Percentiles rank a stretch among this genome's conserved stretches.
Evolutionary conservation across 2,329 filamentous ascomycete genomes (phyloP).

Genomic region (Ceratocystis albifundus): DNA sequence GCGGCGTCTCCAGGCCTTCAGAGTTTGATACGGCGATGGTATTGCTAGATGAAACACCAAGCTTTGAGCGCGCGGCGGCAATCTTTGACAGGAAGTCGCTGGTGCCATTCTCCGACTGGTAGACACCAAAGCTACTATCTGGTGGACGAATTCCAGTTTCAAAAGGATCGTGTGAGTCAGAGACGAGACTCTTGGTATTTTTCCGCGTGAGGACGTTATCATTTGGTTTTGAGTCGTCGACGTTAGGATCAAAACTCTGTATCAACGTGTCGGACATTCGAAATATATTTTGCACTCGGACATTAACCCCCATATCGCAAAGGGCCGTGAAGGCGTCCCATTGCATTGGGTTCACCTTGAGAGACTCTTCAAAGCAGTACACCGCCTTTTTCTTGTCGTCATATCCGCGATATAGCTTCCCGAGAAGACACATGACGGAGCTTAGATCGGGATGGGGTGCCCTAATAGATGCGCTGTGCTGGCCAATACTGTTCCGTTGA

Average conservation of each 20-base stretch:
- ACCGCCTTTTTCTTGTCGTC: slow-evolving; percentile 76
- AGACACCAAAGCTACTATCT: slow-evolving; percentile 21
- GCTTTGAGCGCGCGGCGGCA: slow-evolving; percentile 39
- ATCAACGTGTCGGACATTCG: slow-evolving; percentile 50
- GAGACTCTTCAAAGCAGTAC: slow-evolving; percentile 72
- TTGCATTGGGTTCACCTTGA: slow-evolving; percentile 89
- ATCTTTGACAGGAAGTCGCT: slow-evolving; percentile 47
- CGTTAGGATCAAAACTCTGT: slow-evolving; percentile 35
- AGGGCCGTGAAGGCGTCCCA: slow-evolving; percentile 92
- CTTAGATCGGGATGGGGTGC: slow-evolving; percentile 71
- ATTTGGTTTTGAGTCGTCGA: slow-evolving; percentile 21
- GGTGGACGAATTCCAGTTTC: slow-evolving; percentile 27
- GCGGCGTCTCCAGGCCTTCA: slow-evolving; percentile 54
- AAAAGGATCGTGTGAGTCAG: slow-evolving; percentile 39
- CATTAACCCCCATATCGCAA: slow-evolving; percentile 73
- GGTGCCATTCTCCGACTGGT: slow-evolving; percentile 22
- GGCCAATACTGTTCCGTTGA: slow-evolving; percentile 65
- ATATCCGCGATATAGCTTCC: slow-evolving; percentile 74
- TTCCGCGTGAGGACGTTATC: slow-evolving; percentile 21
- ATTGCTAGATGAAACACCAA: slow-evolving; percentile 24
- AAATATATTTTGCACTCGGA: slow-evolving; percentile 79
- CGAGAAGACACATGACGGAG: slow-evolving; percentile 70
- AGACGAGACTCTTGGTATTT: slow-evolving; percentile 17
- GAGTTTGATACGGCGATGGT: slow-evolving; percentile 33
- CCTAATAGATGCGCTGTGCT: slow-evolving; percentile 65